phyloP scores from a whole-genome alignment of 2,329 filamentous ascomycete species.

The Didymella segeticola region DNA sequence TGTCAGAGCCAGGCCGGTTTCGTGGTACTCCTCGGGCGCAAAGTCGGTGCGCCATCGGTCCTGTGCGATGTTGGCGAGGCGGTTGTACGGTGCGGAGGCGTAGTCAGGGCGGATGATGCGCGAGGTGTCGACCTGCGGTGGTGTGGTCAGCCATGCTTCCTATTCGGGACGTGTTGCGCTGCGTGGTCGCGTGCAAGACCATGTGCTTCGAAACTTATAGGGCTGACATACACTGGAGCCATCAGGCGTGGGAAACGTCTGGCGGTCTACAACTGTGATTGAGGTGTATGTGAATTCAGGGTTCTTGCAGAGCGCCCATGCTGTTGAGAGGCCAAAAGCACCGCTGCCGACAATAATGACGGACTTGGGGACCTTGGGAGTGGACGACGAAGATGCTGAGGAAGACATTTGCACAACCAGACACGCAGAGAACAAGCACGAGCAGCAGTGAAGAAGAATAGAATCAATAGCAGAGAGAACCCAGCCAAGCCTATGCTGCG shows the following conservation, averaged over 20 bases:
- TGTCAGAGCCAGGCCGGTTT: conserved; percentile 72
- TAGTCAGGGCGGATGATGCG: conserved; percentile 79
- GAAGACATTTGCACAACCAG: conserved; percentile 32
- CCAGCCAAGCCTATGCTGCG: conserved; percentile 3
- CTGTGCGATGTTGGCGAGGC: conserved; percentile 75
- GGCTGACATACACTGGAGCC: conserved; percentile 57
- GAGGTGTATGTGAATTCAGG: conserved; percentile 57
- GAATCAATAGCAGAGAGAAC: neutral
- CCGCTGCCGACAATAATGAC: conserved; percentile 60
- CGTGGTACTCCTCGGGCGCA: conserved; percentile 71
- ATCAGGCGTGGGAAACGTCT: conserved; percentile 64
- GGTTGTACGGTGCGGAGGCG: conserved; percentile 76
- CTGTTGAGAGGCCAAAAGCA: conserved; percentile 68
- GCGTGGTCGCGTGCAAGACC: neutral
- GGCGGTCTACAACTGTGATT: conserved; percentile 66
- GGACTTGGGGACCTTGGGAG: conserved; percentile 47
- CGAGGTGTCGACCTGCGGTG: conserved; percentile 60
- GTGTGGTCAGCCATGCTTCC: conserved; percentile 9
- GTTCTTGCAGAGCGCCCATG: conserved; percentile 72
- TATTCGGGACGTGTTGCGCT: conserved; percentile 7
- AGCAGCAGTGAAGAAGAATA: conserved; percentile 1
- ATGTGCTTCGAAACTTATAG: neutral
- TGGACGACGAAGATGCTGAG: conserved; percentile 1
- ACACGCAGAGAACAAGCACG: conserved; percentile 1
- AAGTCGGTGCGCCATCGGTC: conserved; percentile 70